Conservation (phyloP, 2,329 filamentous ascomycete genomes). For the Trichophyton benhamiae region DNA sequence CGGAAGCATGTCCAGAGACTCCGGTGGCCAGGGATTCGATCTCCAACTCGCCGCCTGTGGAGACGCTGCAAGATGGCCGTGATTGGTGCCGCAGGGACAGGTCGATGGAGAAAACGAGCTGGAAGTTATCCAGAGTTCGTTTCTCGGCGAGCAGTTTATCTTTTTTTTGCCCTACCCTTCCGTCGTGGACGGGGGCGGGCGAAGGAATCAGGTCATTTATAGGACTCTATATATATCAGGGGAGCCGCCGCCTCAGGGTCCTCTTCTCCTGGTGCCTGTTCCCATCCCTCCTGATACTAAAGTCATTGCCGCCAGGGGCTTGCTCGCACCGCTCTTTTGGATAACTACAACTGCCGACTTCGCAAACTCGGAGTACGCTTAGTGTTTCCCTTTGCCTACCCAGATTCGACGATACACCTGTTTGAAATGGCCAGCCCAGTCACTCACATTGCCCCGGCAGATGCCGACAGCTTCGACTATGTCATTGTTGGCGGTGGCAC, state of each 20-base stretch:
- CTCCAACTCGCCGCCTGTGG: neutral
- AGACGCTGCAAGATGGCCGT: neutral
- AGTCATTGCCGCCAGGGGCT: neutral
- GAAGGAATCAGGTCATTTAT: no score
- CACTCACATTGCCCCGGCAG: slow-evolving; percentile 50
- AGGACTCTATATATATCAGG: neutral
- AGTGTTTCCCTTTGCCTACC: neutral
- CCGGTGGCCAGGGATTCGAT: neutral
- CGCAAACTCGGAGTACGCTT: no score
- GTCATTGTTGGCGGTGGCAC: slow-evolving; percentile 77
- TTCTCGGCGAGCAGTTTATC: neutral
- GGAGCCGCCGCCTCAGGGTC: neutral
- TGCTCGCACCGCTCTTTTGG: neutral
- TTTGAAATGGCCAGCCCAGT: slow-evolving; percentile 39
- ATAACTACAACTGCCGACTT: neutral
- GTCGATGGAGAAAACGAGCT: neutral
- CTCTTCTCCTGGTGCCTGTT: no score
- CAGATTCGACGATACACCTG: neutral
- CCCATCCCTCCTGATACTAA: neutral
- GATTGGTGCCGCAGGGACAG: neutral
- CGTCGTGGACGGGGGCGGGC: neutral
- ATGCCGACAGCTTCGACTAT: slow-evolving; percentile 64
- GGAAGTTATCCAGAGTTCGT: neutral
- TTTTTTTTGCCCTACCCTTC: neutral
- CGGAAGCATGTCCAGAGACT: neutral